A percentile compares a stretch with the other conserved stretches of the same genome.
Conservation (phyloP, 1,284 basidiomycete genomes). For the Papiliotrema terrestris region DNA sequence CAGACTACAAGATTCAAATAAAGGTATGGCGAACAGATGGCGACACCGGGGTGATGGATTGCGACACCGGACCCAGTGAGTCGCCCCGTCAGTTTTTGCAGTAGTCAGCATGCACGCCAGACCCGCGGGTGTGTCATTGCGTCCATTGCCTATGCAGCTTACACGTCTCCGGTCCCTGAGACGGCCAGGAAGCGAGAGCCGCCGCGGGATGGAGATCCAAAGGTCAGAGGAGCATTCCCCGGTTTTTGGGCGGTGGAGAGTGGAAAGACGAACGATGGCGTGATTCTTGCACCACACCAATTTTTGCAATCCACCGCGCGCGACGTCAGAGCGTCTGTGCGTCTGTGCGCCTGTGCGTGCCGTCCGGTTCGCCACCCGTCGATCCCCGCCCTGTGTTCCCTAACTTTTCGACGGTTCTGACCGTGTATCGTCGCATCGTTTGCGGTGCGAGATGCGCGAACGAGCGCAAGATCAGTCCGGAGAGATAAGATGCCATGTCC, state of each 20-base stretch:
- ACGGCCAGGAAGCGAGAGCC: background rate
- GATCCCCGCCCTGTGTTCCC: too few species aligned
- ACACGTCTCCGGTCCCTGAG: background rate
- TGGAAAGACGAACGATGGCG: constrained; percentile 1
- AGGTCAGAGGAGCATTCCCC: background rate
- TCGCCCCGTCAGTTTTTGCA: background rate
- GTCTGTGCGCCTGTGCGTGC: background rate
- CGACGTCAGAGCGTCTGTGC: background rate
- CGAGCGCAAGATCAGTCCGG: too few species aligned
- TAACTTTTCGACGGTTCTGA: background rate
- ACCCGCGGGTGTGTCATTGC: background rate
- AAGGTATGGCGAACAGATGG: background rate
- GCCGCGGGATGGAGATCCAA: background rate
- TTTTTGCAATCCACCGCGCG: background rate
- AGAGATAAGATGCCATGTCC: too few species aligned
- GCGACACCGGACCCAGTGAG: background rate
- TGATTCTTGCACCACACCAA: background rate
- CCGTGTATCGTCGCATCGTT: too few species aligned
- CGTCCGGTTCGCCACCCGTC: too few species aligned
- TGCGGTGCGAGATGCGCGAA: too few species aligned
- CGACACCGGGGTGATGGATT: background rate
- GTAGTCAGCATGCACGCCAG: background rate
- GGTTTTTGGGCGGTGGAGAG: background rate
- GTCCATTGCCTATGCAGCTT: background rate
- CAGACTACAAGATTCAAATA: background rate